phyloP scores from a whole-genome alignment of 805 yeast species.

The Candida suzukii region DNA sequence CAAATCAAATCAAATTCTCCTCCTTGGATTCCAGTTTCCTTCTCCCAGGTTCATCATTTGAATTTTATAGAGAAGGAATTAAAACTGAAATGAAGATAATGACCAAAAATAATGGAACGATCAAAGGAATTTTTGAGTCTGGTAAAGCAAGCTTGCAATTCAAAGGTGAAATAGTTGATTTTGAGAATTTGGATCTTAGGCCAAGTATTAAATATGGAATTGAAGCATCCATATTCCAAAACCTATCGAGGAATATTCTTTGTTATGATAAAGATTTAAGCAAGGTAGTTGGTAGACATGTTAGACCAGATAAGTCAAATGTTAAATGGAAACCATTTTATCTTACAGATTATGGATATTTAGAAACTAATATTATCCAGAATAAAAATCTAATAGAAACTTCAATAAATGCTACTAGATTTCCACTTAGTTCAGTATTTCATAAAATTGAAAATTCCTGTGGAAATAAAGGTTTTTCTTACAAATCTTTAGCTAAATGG shows the following conservation, averaged over 20 bases:
- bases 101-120: slow-evolving; percentile 1
- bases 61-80: slow-evolving; percentile 8
- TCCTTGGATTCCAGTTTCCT: slow-evolving; percentile 15
- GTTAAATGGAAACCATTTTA: slow-evolving; percentile 22
- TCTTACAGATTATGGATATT: slow-evolving; percentile 22
- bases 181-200: slow-evolving; percentile 22
- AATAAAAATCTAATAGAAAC: too few relatives aligned
- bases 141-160: slow-evolving; percentile 15
- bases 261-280: slow-evolving; percentile 17
- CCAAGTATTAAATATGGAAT: slow-evolving; percentile 16
- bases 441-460: slow-evolving; percentile 18
- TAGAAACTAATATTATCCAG: slow-evolving; percentile 7
- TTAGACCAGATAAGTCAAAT: slow-evolving; percentile 5
- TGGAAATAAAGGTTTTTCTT: slow-evolving; percentile 18
- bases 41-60: slow-evolving; percentile 17
- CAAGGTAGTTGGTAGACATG: slow-evolving; percentile 18
- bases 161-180: slow-evolving; percentile 23
- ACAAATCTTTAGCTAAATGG: slow-evolving; percentile 26
- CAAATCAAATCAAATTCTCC: too few relatives aligned
- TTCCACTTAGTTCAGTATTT: slow-evolving; percentile 23
- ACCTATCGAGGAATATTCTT: slow-evolving; percentile 20
- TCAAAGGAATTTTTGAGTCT: slow-evolving; percentile 16
- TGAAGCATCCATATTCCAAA: slow-evolving; percentile 24
- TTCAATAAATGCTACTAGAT: slow-evolving; percentile 12
- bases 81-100: slow-evolving; percentile 14